These are phyloP conservation scores for Ochetophila trinervis DNA, from an alignment of 306 rosid species.

Conservation along the genomic window DNA sequence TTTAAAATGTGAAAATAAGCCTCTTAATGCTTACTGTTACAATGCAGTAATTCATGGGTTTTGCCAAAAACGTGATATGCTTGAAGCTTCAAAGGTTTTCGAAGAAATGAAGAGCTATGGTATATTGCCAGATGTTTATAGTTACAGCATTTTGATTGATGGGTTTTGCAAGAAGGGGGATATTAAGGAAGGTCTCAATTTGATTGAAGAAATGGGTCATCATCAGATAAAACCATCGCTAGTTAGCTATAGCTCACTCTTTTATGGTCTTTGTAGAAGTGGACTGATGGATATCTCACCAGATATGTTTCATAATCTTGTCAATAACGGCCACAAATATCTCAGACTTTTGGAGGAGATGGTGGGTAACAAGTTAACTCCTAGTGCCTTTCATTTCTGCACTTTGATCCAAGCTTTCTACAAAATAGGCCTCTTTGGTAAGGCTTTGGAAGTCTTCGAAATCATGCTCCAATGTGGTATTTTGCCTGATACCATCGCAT, in stretches of 20 bases:
- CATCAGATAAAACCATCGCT: slow-evolving; percentile 45
- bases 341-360: slow-evolving; percentile 43
- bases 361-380: slow-evolving; percentile 35
- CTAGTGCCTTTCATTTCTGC: slow-evolving; percentile 30
- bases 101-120: slow-evolving; percentile 51
- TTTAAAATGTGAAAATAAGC: slow-evolving; percentile 36
- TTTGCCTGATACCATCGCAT: slow-evolving; percentile 42
- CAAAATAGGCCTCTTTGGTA: slow-evolving; percentile 37
- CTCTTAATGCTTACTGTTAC: slow-evolving; percentile 46
- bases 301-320: slow-evolving; percentile 26
- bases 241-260: slow-evolving; percentile 51
- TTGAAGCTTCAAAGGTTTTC: slow-evolving; percentile 44
- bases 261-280: slow-evolving; percentile 45
- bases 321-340: slow-evolving; percentile 36
- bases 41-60: slow-evolving; percentile 47
- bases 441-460: slow-evolving; percentile 37
- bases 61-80: slow-evolving; percentile 40
- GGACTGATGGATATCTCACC: slow-evolving; percentile 30
- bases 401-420: slow-evolving; percentile 40
- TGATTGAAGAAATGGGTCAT: slow-evolving; percentile 47
- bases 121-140: slow-evolving; percentile 48
- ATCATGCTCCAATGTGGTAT: slow-evolving; percentile 38
- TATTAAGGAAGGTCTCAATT: slow-evolving; percentile 23
- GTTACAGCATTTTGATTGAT: slow-evolving; percentile 63
- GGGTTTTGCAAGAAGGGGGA: slow-evolving; percentile 46